Conservation (phyloP, 2,329 filamentous ascomycete genomes). For the Aspergillus ruber region DNA sequence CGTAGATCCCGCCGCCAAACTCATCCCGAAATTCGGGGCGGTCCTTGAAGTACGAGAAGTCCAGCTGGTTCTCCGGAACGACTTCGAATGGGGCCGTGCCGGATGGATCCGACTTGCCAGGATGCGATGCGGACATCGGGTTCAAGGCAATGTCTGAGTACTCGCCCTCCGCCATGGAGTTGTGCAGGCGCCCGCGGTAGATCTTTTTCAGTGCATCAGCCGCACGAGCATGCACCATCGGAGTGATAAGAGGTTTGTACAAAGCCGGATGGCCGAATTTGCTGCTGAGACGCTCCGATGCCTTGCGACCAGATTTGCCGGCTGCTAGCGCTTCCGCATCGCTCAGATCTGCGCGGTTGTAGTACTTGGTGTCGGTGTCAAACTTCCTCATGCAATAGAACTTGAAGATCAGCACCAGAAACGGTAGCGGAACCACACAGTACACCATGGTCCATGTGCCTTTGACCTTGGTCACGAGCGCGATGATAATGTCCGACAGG, state of each 20-base stretch:
- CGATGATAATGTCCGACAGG: slow-evolving; percentile 71
- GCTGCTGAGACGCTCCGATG: slow-evolving; percentile 62
- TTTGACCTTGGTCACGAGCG: slow-evolving; percentile 65
- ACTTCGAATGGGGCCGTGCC: slow-evolving; percentile 74
- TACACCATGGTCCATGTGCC: slow-evolving; percentile 63
- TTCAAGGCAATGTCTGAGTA: slow-evolving; percentile 77
- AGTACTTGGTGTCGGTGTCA: slow-evolving; percentile 75
- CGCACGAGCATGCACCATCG: slow-evolving; percentile 90
- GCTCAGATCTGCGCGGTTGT: slow-evolving; percentile 58
- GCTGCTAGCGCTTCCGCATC: slow-evolving; percentile 41
- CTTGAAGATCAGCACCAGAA: slow-evolving; percentile 80
- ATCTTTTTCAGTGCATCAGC: slow-evolving; percentile 80
- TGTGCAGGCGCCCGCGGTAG: slow-evolving; percentile 72
- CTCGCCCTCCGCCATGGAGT: slow-evolving; percentile 33
- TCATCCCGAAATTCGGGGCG: slow-evolving; percentile 80
- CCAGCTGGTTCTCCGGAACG: slow-evolving; percentile 76
- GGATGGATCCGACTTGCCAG: slow-evolving; percentile 45
- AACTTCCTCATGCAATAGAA: slow-evolving; percentile 70
- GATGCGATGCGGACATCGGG: slow-evolving; percentile 59
- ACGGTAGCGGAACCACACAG: slow-evolving; percentile 64
- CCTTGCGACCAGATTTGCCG: slow-evolving; percentile 33
- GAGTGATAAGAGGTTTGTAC: slow-evolving; percentile 82
- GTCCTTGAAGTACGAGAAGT: slow-evolving; percentile 89
- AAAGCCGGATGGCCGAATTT: slow-evolving; percentile 84
- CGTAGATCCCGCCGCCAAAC: slow-evolving; percentile 64